Base-by-base conservation (phyloP, 83 land plant genomes). In the Diphasiastrum complanatum region DNA sequence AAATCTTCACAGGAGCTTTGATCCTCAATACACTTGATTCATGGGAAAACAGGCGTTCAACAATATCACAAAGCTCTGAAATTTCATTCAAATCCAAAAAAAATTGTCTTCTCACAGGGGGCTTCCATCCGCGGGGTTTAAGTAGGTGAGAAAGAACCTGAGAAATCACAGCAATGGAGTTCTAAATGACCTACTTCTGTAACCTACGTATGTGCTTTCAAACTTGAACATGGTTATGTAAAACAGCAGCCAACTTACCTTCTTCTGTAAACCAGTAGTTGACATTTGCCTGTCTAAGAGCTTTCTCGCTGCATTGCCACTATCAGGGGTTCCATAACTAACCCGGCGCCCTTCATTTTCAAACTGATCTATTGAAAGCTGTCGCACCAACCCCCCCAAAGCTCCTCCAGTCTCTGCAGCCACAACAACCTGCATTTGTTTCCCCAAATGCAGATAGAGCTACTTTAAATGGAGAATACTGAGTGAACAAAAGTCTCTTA, bases 371-470 rank as follows among this genome's bases (percentile, higher is more conserved):
- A 78, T 75, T 14, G 81, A 78, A 8, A 78, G 75, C 51, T 78
- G 81, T 45, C 81, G 63, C 12, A 78, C 81, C 24, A 78, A 28
- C 3, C 81, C 81, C 24, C 79, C 80, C 30, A 75, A 53, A 30
- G 79, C 79, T 58, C 81, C 81, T 35, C 81, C 81, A 47, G 81
- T 51, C 64, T 78, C 81, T 28, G 81, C 79, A 68, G 75, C 75
- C 10, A 75, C 75, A 48, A 75, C 74, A n/a, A 78, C 79, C 81
- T 78, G 67, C 70, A 69, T 27, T 16, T 38, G 8, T 8, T 8
- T 8, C 43, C 43, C 8, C 43, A 8, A 38, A 38, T 8, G 14
- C 14, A 14, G 12, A 38, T 38, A 26, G 19, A 30, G 33, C 68
- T 18, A 40, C 26, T 20, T 27, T 26, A 16, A 38, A 40, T 47